Evolutionary conservation across 192 early-diverging fungal species (phyloP).

Genomic region (Spizellomyces punctatus): DNA sequence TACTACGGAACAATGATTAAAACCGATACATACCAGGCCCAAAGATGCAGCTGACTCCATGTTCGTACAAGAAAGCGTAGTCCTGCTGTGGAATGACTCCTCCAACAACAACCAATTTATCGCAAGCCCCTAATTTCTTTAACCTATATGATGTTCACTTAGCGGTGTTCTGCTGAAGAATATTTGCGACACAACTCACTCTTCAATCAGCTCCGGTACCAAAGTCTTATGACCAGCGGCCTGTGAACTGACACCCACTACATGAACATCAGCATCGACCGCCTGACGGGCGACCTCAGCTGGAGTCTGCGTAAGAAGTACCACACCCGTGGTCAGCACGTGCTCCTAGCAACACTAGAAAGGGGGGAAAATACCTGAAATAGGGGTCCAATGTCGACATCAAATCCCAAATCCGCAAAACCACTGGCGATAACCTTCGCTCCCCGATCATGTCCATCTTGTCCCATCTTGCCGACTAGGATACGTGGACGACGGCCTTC

Average conservation of each 20-base stretch:
- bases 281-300: conserved; percentile 88
- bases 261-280: conserved; percentile 87
- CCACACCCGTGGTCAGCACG: not conserved
- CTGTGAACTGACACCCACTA: conserved; percentile 83
- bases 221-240: conserved; percentile 90
- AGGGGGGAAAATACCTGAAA: conserved; percentile 56
- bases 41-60: conserved; percentile 81
- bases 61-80: conserved; percentile 79
- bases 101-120: conserved; percentile 78
- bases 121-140: conserved; percentile 69
- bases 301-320: conserved; percentile 64
- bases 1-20: not conserved
- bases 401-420: conserved; percentile 88
- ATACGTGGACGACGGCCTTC: conserved; percentile 87
- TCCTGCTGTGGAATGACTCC: conserved; percentile 90
- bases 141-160: conserved; percentile 36
- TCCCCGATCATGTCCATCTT: conserved; percentile 92
- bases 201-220: conserved; percentile 75
- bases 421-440: conserved; percentile 91
- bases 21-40: conserved; percentile 62
- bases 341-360: not conserved
- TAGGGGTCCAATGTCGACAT: conserved; percentile 87
- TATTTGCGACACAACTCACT: conserved; percentile 26
- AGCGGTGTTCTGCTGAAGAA: not conserved
- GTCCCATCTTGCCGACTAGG: conserved; percentile 90